These are phyloP conservation scores for Leucosporidium yakuticum DNA, from an alignment of 768 basidiomycete genomes.

Conservation along the genomic window DNA sequence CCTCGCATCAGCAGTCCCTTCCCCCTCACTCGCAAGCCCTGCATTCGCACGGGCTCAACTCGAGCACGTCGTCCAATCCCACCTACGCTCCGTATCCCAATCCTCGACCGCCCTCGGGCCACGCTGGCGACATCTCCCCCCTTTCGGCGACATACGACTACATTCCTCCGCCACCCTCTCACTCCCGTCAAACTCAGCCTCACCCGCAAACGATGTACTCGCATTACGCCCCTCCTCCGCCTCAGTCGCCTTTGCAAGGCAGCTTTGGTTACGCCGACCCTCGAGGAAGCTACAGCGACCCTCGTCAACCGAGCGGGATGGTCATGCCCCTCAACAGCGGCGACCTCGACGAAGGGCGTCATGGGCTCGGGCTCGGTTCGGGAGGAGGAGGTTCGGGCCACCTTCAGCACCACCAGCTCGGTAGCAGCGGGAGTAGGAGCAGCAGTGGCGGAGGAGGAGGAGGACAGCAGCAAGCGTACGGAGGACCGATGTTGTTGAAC, in stretches of 20 bases:
- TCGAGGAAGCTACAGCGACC: neutral
- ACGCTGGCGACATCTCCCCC: neutral
- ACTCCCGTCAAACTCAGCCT: neutral
- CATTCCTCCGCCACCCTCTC: neutral
- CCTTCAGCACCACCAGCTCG: no score
- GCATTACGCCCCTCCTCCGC: neutral
- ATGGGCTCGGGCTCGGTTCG: neutral
- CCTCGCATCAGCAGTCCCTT: neutral
- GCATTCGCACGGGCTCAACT: neutral
- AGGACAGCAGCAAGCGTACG: no score
- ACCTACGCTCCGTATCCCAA: neutral
- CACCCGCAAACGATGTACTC: neutral
- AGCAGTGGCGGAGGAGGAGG: no score
- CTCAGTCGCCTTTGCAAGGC: neutral
- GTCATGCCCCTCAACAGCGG: conserved; percentile 1
- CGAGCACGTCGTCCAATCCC: neutral
- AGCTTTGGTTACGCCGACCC: neutral
- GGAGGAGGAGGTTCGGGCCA: neutral
- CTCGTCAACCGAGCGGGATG: neutral
- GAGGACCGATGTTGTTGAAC: no score
- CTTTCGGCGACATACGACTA: neutral
- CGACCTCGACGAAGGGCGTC: neutral
- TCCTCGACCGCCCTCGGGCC: neutral
- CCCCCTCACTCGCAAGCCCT: neutral
- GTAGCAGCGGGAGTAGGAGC: no score